Base-by-base conservation (phyloP, 2,329 filamentous ascomycete genomes). In the Herpotrichia juniperi region DNA sequence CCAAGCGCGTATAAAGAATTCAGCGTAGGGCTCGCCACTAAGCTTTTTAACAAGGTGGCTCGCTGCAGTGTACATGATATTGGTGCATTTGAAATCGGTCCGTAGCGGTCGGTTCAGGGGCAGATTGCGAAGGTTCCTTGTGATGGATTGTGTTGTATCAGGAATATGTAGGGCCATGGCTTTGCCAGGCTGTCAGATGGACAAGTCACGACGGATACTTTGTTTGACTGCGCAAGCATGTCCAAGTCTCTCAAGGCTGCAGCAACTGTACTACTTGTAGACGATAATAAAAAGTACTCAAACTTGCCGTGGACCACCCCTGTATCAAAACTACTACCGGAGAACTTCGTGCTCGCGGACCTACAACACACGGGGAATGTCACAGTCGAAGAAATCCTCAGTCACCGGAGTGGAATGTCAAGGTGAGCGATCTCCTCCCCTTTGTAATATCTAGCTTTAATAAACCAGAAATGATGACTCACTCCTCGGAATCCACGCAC, bases 241-340 rank as follows among this genome's bases (percentile, higher is more conserved):
- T 83, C 81, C 17, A 87, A 87, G 62, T 79, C 81, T 2, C 77
- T 83, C 42, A 80, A 78, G 0, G 77, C 79, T 1, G 81, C 81
- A 1, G 73, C 76, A 0, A 64, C 87, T 2, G 76, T 79, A 1
- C 62, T 83, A 2, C 76, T 85, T 6, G 71, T 83, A 5, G 75
- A 77, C 14, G 73, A 79, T 7, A 72, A 76, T 30, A 67, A 62
- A 46, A 66, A 73, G 0, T 71, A 66, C 49, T 64, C 71, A 12
- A 52, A 74, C 2, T 58, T 78, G 2, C 71, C 77, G 30, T 85
- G 81, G 79, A 64, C 72, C 2, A 79, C 80, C 0, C 74, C 75
- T 2, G 75, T 85, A 28, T 74, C 74, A 1, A 67, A 68, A 12
- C 63, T 85, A 0, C 72, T 85, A 3, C 75, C 74, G 0, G 78